Base-by-base conservation (phyloP, 2,329 filamentous ascomycete genomes). In the Cladosporium oxysporum region DNA sequence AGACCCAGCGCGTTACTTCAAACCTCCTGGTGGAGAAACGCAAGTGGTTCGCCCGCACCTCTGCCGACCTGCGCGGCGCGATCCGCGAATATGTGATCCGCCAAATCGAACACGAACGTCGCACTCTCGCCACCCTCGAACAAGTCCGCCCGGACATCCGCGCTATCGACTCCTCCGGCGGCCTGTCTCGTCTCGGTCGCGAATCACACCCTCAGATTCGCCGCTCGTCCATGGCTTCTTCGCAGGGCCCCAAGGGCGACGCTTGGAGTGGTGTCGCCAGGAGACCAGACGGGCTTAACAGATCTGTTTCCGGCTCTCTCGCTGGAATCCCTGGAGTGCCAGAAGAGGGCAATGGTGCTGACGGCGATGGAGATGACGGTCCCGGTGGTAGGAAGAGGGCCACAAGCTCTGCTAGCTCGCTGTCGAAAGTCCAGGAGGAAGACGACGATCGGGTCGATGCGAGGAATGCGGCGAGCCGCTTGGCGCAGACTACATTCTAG, bases 161-260 rank as follows among this genome's bases (percentile, higher is more conserved):
- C 67, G 89, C 91, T 70, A 97, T 99, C 73, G 95, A 99, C 79
- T 85, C 90, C 44, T 93, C 91, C 7, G 95, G 95, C 64, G 95
- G 95, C 12, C 86, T 99, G 55, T 95, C 91, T 74, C 88, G 95
- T 50, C 85, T 99, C 37, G 95, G 95, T 50, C 88, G 95, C 66
- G 95, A 99, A 79, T 83, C 91, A 18, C 92, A 97, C 76, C 94
- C 95, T 2, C 81, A 88, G 5, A 80, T 82, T 33, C 87, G 95
- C 64, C 88, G 94, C 68, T 94, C 88, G 78, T 95, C 88, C 77
- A 80, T 97, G 70, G 91, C 91, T 18, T 91, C 91, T 57, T 95
- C 91, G 73, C 95, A 99, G 79, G 95, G 95, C 0, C 94, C 95
- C 59, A 96, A 96, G 81, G 95, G 95, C n/a, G 95, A 99, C 78